Evolutionary conservation across 352 stramenopile genomes (phyloP), one percentile per base, ranked within the genome.

Genomic region (Lagenidium sp.): DNA sequence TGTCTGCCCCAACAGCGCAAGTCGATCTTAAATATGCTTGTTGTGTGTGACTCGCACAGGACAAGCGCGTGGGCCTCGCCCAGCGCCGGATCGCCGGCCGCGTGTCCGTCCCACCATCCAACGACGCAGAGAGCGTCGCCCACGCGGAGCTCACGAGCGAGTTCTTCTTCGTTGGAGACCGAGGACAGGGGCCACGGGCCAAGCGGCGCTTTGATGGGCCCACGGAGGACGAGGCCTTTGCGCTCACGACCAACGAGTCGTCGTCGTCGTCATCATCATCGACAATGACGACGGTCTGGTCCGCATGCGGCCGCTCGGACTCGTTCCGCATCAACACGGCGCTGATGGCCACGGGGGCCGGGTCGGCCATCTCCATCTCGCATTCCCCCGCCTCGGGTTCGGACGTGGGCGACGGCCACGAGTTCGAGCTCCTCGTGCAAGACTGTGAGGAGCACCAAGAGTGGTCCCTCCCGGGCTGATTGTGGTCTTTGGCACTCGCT

Each of bases 321-420:
- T 40, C 13, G 1, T 24, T 69, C 11, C 60, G 60, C 25, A 36
- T 69, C 41, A 66, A 69, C 26, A 53, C 46, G 12, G 56, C 60
- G 25, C 38, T 69, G n/a, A 23, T 62, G 1, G 53, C 56, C 5
- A 51, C 46, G 20, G 60, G 56, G 3, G 11, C 32, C 6, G 43
- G 48, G 8, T 30, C 46, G 6, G 18, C 29, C 21, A 55, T 68
- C 22, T 26, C 23, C 6, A 36, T 55, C n/a, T n/a, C n/a, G n/a
- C n/a, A n/a, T n/a, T n/a, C n/a, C n/a, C n/a, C n/a, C 26, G 41
- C 32, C 36, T 32, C 48, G 5, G 48, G 36, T 22, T 34, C 30
- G 21, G 30, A 20, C 13, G 28, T 41, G n/a, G 35, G 18, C 29
- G 41, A 56, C 10, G 48, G 48, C 32, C 36, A 50, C 8, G 41